A percentile compares a stretch with the other conserved stretches of the same genome.
Evolutionary conservation across 1,284 basidiomycete species (phyloP).

Genomic region (Irpex rosettiformis): DNA sequence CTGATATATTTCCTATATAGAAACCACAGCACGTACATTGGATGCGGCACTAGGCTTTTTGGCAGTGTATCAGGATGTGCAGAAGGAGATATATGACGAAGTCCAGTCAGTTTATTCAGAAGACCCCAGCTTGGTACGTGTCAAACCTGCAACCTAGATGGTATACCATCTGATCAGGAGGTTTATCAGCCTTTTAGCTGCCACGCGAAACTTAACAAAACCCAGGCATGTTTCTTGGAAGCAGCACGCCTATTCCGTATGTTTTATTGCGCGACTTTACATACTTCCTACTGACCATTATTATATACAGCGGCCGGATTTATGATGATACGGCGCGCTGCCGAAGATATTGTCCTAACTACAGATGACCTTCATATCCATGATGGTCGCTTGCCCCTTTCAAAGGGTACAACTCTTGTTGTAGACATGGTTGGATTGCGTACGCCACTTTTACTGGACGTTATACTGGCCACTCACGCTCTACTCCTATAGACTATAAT

Average conservation of each 20-base stretch:
- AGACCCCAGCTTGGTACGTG: constrained; percentile 3
- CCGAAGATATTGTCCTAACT: not conserved
- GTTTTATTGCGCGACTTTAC: not conserved
- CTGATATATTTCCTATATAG: constrained; percentile 6
- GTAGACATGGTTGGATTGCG: not conserved
- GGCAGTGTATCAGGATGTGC: constrained; percentile 35
- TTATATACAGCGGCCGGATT: not conserved
- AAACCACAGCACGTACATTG: constrained; percentile 37
- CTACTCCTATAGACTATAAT: not conserved
- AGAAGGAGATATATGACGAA: constrained; percentile 33
- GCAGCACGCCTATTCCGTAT: not conserved
- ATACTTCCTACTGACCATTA: not conserved
- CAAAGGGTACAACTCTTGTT: not conserved
- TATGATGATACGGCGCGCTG: not conserved
- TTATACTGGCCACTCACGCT: not conserved
- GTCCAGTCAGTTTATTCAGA: constrained; percentile 16
- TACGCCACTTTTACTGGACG: not conserved
- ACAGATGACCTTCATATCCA: not conserved
- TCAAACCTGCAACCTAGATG: not conserved
- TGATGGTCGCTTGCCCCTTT: not conserved
- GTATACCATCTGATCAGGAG: not conserved
- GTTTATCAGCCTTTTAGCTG: not conserved
- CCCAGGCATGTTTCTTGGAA: not conserved
- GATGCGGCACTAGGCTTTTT: constrained; percentile 33
- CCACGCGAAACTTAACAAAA: not conserved